Base-by-base conservation (phyloP, 495 filamentous ascomycete genomes). In the Penicillium alfredii region DNA sequence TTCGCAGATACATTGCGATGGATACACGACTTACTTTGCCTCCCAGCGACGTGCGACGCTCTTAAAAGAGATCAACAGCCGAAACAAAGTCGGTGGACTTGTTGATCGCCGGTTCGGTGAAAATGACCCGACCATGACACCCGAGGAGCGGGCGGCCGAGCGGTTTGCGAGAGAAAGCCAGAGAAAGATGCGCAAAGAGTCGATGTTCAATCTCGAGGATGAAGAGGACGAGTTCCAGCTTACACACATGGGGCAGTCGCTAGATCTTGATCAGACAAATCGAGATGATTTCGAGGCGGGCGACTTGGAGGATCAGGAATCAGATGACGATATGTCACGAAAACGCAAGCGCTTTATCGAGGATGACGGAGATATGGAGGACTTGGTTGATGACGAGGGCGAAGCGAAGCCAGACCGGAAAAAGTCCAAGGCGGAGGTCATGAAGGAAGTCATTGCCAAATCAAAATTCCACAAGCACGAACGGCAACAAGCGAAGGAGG, bases 371-470 rank as follows among this genome's bases (percentile, higher is more conserved):
- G 58, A 58, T 24, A 30, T 60, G 36, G 69, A 70, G 5, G 61
- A 66, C 4, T 65, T 58, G 8, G 38, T 58, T 19, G 57, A 64
- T 40, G 54, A 55, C 3, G 56, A 49, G 8, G 71, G 60, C 2
- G 74, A 68, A 16, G 72, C 77, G 16, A 47, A 66, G 31, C 81
- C 84, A 0, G 82, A 86, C 43, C 72, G 80, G 27, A 94, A 94
- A 55, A 99, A 94, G 64, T 84, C 79, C 12, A 96, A 90, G 58
- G 77, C 87, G 30, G 92, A 99, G 55, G 85, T 97, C 20, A 95
- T 96, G 82, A 83, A 90, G 48, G 93, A 98, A 60, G 78, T 97
- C 41, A 97, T 97, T 42, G 84, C 88, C 23, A 99, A 97, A 62
- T 97, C 93, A 2, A 99, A 97, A 56, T 72, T 85, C 17, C 72